Evolutionary conservation across 2,329 filamentous ascomycete species (phyloP).

Genomic region (Venturia asperata): DNA sequence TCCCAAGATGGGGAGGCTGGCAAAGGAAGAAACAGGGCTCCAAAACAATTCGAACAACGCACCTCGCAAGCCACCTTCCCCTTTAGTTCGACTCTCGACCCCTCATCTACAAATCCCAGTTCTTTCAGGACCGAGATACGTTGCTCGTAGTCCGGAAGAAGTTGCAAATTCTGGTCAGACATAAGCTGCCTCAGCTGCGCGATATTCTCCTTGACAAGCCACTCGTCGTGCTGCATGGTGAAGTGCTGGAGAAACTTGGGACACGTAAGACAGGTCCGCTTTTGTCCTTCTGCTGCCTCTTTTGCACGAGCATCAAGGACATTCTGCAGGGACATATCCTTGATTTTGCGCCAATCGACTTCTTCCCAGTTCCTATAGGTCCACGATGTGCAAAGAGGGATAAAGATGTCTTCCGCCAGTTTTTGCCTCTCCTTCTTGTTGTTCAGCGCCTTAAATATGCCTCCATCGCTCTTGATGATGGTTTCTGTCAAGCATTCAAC

Average conservation of each 20-base stretch:
- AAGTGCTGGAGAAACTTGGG: constrained; percentile 86
- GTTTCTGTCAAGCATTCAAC: constrained; percentile 79
- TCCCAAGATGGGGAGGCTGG: constrained; percentile 16
- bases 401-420: constrained; percentile 61
- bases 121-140: constrained; percentile 87
- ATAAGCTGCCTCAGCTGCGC: constrained; percentile 77
- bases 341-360: constrained; percentile 72
- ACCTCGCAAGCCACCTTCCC: constrained; percentile 95
- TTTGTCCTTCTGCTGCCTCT: constrained; percentile 55
- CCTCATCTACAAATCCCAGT: constrained; percentile 82
- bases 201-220: constrained; percentile 93
- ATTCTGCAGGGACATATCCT: constrained; percentile 74
- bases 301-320: constrained; percentile 64
- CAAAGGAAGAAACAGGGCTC: neutral
- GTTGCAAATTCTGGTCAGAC: constrained; percentile 91
- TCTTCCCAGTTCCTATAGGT: constrained; percentile 71
- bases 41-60: constrained; percentile 17
- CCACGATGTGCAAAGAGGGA: constrained; percentile 67
- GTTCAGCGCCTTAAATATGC: constrained; percentile 33
- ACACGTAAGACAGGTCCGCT: constrained; percentile 61
- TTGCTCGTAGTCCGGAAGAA: constrained; percentile 94
- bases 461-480: constrained; percentile 44
- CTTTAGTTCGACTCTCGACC: constrained; percentile 84
- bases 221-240: constrained; percentile 93
- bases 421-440: constrained; percentile 43